A percentile compares a stretch with the other conserved stretches of the same genome.
Evolutionary conservation across 306 rosid genomes (phyloP).

Genomic region (Dicorynia guianensis): DNA sequence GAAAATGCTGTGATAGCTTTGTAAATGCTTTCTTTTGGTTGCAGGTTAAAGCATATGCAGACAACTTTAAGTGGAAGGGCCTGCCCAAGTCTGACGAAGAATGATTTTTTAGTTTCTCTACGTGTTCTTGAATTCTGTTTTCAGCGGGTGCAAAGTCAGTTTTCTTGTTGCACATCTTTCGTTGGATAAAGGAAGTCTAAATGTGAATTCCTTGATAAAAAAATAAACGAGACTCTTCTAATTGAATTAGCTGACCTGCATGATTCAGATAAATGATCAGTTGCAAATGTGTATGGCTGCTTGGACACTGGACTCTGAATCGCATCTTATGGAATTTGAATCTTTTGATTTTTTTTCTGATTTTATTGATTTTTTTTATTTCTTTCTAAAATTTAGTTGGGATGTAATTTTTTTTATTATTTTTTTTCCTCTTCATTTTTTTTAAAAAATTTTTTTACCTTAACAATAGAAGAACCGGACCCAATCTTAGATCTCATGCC

Average conservation of each 20-base stretch:
- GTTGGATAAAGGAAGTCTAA: constrained; percentile 35
- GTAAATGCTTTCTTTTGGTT: constrained; percentile 32
- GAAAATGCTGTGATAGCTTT: background rate
- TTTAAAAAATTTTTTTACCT: too few species aligned
- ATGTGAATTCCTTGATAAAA: constrained; percentile 39
- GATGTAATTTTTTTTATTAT: too few species aligned
- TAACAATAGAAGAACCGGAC: too few species aligned
- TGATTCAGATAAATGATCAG: constrained; percentile 20
- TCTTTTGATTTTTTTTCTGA: too few species aligned
- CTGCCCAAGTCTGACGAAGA: constrained; percentile 60
- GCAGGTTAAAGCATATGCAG: constrained; percentile 87
- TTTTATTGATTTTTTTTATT: too few species aligned
- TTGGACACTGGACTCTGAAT: background rate
- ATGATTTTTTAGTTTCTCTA: constrained; percentile 47
- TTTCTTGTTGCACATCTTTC: constrained; percentile 40
- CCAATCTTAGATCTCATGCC: too few species aligned
- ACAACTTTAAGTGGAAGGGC: constrained; percentile 98
- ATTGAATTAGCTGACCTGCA: constrained; percentile 28
- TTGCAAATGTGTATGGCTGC: constrained; percentile 8
- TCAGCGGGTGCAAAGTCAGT: constrained; percentile 39
- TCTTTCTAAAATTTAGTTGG: too few species aligned
- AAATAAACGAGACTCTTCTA: constrained; percentile 54
- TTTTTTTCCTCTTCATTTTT: too few species aligned
- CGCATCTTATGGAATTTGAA: background rate
- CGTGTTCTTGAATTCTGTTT: constrained; percentile 40